Base-by-base conservation (phyloP, 306 rosid genomes). In the Dryas alaskensis region DNA sequence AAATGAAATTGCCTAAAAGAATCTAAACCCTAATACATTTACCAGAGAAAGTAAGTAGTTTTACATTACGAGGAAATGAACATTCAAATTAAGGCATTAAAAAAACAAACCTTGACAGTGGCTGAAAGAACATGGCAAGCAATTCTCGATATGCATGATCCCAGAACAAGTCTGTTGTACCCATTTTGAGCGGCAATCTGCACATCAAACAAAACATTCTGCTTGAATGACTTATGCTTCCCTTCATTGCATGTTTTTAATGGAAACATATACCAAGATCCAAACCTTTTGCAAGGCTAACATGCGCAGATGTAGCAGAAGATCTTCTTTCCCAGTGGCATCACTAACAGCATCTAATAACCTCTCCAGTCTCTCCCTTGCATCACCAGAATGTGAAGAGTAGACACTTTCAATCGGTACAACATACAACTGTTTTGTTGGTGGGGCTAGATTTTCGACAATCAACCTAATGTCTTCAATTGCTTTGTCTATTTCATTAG, bases 111-210 rank as follows among this genome's bases (percentile, higher is more conserved):
- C 97, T 93, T 93, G 79, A 89, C 98, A 14, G 96, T 89, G 64
- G 97, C 90, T 8, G 93, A 79, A 81, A 93, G 61, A 69, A 93
- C 97, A 63, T 91, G 93, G 80, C 87, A 77, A 74, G 98, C 98
- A 70, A 93, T 91, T 80, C 92, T 89, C 6, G 96, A 92, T 55
- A 90, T 84, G 81, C 97, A 93, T 37, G 93, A 84, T 19, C 98
- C 98, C 8, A 93, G 59, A 50, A 93, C 65, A 79, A 93, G 78
- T 79, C 93, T 86, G 85, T 87, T 93, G 81, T 90, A 93, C 62
- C 98, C 97, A 60, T 82, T 87, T 79, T 89, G 86, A 55, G 91
- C 76, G 48, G 97, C 91, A 84, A 82, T 62, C 88, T 87, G 81
- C 79, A 69, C 0, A 60, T 64, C 1, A 69, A 69, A 65, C 69